A percentile compares a stretch with the other conserved stretches of the same genome.
Conservation (phyloP, 2,329 filamentous ascomycete genomes). For the Pseudocercospora cruenta region DNA sequence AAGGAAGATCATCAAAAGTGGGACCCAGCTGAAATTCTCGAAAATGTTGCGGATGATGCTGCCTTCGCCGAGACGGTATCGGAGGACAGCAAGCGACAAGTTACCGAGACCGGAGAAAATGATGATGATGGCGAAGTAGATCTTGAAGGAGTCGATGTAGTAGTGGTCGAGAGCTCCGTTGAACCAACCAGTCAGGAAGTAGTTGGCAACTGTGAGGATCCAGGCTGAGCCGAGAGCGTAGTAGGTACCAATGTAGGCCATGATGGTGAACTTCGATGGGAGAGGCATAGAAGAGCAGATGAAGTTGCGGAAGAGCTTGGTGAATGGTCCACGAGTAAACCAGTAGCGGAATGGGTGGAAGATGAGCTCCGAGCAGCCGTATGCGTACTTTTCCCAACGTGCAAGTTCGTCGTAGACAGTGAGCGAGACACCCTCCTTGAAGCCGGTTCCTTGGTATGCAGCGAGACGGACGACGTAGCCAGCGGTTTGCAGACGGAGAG, state of each 20-base stretch:
- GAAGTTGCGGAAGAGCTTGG: slow-evolving; percentile 75
- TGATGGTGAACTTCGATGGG: slow-evolving; percentile 74
- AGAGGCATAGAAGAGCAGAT: slow-evolving; percentile 73
- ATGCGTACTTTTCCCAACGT: slow-evolving; percentile 86
- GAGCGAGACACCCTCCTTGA: slow-evolving; percentile 81
- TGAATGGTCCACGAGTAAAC: slow-evolving; percentile 75
- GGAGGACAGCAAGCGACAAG: slow-evolving; percentile 70
- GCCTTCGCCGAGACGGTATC: slow-evolving; percentile 70
- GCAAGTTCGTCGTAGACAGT: slow-evolving; percentile 84
- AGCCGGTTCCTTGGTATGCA: slow-evolving; percentile 74
- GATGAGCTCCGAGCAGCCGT: slow-evolving; percentile 79
- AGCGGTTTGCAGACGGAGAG: slow-evolving; percentile 71
- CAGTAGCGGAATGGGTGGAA: slow-evolving; percentile 78
- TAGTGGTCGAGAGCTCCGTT: slow-evolving; percentile 79
- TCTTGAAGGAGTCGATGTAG: slow-evolving; percentile 77
- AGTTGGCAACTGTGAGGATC: slow-evolving; percentile 73
- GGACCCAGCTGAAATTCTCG: slow-evolving; percentile 69
- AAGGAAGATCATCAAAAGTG: slow-evolving; percentile 45
- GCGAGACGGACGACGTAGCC: slow-evolving; percentile 75
- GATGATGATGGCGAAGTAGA: slow-evolving; percentile 79
- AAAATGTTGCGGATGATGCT: slow-evolving; percentile 58
- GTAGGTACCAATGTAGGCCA: slow-evolving; percentile 79
- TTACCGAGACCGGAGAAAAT: slow-evolving; percentile 78
- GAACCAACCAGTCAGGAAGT: slow-evolving; percentile 76
- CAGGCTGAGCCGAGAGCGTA: slow-evolving; percentile 77